phyloP scores from a whole-genome alignment of 1,284 basidiomycete genomes.

The Apiotrichum sp. region DNA sequence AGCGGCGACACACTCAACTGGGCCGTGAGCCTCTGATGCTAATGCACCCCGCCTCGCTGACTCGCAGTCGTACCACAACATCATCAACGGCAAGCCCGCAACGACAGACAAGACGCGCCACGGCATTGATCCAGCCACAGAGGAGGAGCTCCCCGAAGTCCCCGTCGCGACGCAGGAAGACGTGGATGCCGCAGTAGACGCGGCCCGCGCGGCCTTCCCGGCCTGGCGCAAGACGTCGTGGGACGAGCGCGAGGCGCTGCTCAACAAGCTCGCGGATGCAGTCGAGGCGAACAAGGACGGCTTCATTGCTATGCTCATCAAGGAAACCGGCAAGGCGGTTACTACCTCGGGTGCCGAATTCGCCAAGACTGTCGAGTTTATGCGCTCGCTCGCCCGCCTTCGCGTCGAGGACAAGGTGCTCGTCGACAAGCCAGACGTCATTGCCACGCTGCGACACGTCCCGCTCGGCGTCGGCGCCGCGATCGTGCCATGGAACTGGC shows the following conservation, averaged over 20 bases:
- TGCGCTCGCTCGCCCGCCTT: constrained; percentile 81
- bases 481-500: constrained; percentile 62
- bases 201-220: constrained; percentile 70
- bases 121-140: constrained; percentile 81
- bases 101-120: constrained; percentile 62
- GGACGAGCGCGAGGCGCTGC: constrained; percentile 24
- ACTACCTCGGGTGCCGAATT: constrained; percentile 74
- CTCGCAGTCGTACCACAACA: constrained; percentile 66
- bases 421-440: constrained; percentile 69
- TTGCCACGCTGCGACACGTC: constrained; percentile 72
- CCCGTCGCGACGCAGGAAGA: constrained; percentile 80
- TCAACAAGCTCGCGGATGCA: constrained; percentile 27
- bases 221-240: constrained; percentile 71
- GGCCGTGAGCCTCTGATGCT: background rate
- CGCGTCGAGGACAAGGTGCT: constrained; percentile 67
- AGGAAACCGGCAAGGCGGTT: constrained; percentile 84
- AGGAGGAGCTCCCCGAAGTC: constrained; percentile 72
- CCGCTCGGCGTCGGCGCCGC: constrained; percentile 62
- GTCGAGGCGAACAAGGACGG: constrained; percentile 33
- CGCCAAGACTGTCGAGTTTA: constrained; percentile 69
- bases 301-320: constrained; percentile 37
- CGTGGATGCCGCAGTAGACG: constrained; percentile 70
- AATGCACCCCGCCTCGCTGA: constrained; percentile 50
- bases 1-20: background rate
- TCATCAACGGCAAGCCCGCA: constrained; percentile 75